Evolutionary conservation across 2,329 filamentous ascomycete genomes (phyloP).

Genomic region (Arthrobotrys musiformis): DNA sequence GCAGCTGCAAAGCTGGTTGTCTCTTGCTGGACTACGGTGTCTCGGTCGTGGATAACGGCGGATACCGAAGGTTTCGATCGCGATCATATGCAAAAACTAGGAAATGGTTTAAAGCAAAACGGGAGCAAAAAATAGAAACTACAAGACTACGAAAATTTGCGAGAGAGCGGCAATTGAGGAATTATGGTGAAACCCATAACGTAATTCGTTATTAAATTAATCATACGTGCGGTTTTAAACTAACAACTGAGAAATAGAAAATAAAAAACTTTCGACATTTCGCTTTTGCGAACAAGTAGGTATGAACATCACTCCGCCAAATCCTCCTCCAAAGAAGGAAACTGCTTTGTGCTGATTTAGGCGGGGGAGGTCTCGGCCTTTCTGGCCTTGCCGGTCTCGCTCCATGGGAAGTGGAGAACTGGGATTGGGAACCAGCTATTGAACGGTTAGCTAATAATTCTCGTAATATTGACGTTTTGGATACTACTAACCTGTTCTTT

Average conservation of each 20-base stretch:
- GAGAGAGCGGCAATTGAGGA: neutral
- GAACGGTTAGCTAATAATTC: constrained; percentile 25
- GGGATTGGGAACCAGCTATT: constrained; percentile 45
- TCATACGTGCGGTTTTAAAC: constrained; percentile 31
- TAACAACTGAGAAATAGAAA: constrained; percentile 33
- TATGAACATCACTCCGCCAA: constrained; percentile 20
- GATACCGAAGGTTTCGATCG: constrained; percentile 12
- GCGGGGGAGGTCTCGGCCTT: constrained; percentile 34
- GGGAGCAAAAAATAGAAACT: neutral
- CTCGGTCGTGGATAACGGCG: constrained; percentile 19
- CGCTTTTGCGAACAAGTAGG: constrained; percentile 18
- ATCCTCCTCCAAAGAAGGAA: neutral
- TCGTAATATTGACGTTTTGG: neutral
- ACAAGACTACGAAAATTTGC: constrained; percentile 16
- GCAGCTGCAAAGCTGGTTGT: too few species aligned
- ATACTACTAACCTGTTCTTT: constrained; percentile 62
- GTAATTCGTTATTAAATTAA: constrained; percentile 46
- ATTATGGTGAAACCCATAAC: constrained; percentile 19
- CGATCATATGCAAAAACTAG: constrained; percentile 1
- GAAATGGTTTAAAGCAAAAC: neutral
- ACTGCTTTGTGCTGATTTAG: constrained; percentile 16
- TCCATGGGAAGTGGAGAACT: constrained; percentile 62
- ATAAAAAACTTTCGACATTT: neutral
- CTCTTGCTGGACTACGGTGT: too few species aligned
- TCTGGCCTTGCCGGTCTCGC: constrained; percentile 59